phyloP scores from a whole-genome alignment of 495 filamentous ascomycete species.

The Letharia lupina region DNA sequence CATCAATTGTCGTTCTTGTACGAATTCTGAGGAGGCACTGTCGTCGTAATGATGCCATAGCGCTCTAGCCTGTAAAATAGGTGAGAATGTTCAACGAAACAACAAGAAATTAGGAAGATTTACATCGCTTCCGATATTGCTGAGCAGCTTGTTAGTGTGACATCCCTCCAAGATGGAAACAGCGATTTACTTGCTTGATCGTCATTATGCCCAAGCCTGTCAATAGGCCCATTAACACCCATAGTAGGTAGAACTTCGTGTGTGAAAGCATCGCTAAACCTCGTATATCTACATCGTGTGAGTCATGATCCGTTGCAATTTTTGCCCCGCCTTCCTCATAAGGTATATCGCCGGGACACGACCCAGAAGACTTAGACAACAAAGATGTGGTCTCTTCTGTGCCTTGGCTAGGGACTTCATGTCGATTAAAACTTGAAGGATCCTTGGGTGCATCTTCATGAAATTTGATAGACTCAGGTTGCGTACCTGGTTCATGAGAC shows the following conservation, averaged over 20 bases:
- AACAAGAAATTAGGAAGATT: slow-evolving; percentile 15
- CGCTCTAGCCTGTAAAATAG: slow-evolving; percentile 44
- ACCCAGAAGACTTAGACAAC: slow-evolving; percentile 53
- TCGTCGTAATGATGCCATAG: slow-evolving; percentile 80
- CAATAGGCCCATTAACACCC: slow-evolving; percentile 73
- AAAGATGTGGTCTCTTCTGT: slow-evolving; percentile 78
- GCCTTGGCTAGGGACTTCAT: slow-evolving; percentile 32
- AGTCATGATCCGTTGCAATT: slow-evolving; percentile 32
- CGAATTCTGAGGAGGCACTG: slow-evolving; percentile 60
- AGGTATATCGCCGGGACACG: slow-evolving; percentile 36
- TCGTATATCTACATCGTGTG: slow-evolving; percentile 80
- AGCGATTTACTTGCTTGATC: slow-evolving; percentile 67
- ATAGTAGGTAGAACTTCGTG: slow-evolving; percentile 85
- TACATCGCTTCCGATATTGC: slow-evolving; percentile 93
- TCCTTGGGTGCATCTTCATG: slow-evolving; percentile 12
- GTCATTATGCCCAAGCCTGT: slow-evolving; percentile 96
- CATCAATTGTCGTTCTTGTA: slow-evolving; percentile 75
- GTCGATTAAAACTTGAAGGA: slow-evolving; percentile 17
- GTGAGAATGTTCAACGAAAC: slow-evolving; percentile 10
- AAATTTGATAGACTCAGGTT: slow-evolving; percentile 27
- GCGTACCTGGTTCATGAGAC: slow-evolving; percentile 63
- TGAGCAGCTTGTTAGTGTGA: slow-evolving; percentile 39
- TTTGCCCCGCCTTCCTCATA: slow-evolving; percentile 15
- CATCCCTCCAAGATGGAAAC: not conserved
- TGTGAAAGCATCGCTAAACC: slow-evolving; percentile 67